A percentile compares a stretch with the other conserved stretches of the same genome.
Conservation (phyloP, 345 rosid genomes). For the Ceriops zippeliana region DNA sequence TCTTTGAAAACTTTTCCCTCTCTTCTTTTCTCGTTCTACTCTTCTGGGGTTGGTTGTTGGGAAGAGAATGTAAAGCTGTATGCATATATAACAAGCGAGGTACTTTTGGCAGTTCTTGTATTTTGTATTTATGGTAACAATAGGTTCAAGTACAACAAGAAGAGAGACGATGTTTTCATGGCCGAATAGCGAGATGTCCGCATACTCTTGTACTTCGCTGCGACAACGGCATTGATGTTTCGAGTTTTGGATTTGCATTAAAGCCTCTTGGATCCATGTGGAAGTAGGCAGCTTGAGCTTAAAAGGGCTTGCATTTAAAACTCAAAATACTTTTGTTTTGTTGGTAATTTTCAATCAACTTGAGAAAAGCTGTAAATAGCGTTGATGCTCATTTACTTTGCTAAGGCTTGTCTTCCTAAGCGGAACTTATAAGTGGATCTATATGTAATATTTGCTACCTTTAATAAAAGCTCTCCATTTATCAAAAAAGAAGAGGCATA, state of each 20-base stretch:
- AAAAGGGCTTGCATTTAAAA: neutral
- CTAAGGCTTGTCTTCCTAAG: no score
- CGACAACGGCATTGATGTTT: neutral
- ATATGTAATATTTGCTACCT: no score
- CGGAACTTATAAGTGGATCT: no score
- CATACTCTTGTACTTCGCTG: constrained; percentile 9
- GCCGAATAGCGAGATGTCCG: constrained; percentile 2
- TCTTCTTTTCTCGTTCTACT: neutral
- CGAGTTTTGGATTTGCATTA: neutral
- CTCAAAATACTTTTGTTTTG: neutral
- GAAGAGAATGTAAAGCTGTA: neutral
- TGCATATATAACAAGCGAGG: constrained; percentile 7
- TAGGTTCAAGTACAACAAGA: neutral
- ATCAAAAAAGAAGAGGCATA: no score
- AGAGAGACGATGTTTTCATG: constrained; percentile 18
- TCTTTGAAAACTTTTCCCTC: neutral
- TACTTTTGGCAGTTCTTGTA: constrained; percentile 3
- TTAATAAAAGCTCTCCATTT: no score
- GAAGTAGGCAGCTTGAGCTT: neutral
- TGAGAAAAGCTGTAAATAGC: no score
- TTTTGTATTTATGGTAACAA: constrained; percentile 8
- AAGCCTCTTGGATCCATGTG: neutral
- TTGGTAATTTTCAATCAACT: no score
- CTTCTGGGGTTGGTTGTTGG: neutral
- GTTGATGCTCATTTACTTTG: no score